These are phyloP conservation scores for Pseudozyma hubeiensis DNA, from an alignment of 1,284 basidiomycete genomes.

Conservation along the genomic window DNA sequence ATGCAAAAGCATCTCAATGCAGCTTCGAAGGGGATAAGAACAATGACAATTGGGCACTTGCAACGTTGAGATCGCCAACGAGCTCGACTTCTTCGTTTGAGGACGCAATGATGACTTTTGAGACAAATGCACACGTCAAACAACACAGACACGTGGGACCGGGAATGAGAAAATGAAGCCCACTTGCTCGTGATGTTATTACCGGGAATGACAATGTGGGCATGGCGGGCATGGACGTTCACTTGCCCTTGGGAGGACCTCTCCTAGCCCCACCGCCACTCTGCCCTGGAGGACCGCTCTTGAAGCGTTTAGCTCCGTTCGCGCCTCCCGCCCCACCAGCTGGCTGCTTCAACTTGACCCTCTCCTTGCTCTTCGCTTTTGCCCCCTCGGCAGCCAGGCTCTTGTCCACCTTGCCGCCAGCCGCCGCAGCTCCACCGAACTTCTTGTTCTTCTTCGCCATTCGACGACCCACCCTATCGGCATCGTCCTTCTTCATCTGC, in stretches of 20 bases:
- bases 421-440: constrained; percentile 6
- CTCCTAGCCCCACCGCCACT: not conserved
- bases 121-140: not conserved
- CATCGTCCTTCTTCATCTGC: constrained; percentile 59
- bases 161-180: not conserved
- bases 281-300: constrained; percentile 4
- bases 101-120: too few species aligned
- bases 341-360: constrained; percentile 39
- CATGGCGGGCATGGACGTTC: not conserved
- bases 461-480: constrained; percentile 53
- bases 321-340: constrained; percentile 4
- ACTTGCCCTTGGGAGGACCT: constrained; percentile 23
- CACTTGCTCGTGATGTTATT: not conserved
- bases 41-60: too few species aligned
- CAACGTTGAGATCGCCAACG: too few species aligned
- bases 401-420: constrained; percentile 11
- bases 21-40: too few species aligned
- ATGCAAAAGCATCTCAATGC: too few species aligned
- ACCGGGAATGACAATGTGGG: not conserved
- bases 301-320: constrained; percentile 22
- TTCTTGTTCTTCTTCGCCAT: constrained; percentile 65
- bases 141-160: constrained; percentile 1
- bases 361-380: constrained; percentile 44
- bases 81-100: too few species aligned
- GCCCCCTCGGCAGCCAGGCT: constrained; percentile 32